Evolutionary conservation across 352 stramenopile species (phyloP).

Genomic region (Thalassiosira hispida): DNA sequence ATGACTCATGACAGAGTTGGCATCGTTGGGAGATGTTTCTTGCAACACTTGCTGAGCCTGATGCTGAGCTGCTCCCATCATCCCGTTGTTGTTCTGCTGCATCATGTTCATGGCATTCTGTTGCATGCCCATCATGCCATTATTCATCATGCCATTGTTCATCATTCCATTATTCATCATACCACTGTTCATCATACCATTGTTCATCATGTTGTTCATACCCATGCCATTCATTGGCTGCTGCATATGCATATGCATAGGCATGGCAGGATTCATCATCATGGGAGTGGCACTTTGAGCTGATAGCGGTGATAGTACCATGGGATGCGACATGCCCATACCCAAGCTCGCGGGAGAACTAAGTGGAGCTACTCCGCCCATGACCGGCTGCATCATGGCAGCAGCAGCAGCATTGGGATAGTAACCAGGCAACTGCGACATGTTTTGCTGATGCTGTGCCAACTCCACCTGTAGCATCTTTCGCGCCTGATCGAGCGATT

Average conservation of each 20-base stretch:
- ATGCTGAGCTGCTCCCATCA: neutral
- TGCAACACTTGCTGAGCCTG: neutral
- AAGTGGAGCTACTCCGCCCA: no score
- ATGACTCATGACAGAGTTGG: neutral
- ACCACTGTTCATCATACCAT: constrained; percentile 3
- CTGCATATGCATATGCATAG: neutral
- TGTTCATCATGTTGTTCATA: neutral
- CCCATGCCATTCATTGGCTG: neutral
- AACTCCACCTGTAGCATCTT: neutral
- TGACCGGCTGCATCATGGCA: neutral
- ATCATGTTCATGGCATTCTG: constrained; percentile 8
- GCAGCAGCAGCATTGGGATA: neutral
- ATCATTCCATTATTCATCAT: neutral
- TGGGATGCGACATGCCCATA: neutral
- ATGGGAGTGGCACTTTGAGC: no score
- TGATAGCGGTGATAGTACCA: neutral
- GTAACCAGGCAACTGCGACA: neutral
- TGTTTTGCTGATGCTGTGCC: neutral
- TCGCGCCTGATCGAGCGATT: neutral
- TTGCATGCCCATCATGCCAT: constrained; percentile 13
- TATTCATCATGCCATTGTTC: neutral
- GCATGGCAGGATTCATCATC: neutral
- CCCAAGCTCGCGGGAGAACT: neutral
- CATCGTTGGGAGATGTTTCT: neutral
- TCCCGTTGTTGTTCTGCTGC: neutral